These are phyloP conservation scores for Zygotorulaspora danielsina DNA, from an alignment of 805 yeast species.

Conservation along the genomic window DNA sequence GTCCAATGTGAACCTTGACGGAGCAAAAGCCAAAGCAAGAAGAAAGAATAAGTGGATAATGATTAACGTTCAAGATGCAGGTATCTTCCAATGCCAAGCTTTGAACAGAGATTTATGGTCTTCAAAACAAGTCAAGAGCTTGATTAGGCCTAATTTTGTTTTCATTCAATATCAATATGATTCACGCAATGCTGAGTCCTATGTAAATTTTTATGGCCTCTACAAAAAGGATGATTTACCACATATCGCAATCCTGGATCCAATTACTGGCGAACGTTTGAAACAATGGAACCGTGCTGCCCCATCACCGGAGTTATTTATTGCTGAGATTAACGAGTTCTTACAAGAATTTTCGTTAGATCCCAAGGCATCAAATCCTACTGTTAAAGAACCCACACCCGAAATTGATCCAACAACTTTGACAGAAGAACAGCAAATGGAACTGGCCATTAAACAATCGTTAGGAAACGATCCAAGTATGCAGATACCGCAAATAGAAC, in stretches of 20 bases:
- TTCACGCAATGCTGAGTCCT: conserved; percentile 68
- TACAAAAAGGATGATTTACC: conserved; percentile 53
- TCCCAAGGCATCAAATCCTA: conserved; percentile 61
- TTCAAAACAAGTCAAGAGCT: conserved; percentile 53
- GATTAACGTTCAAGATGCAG: conserved; percentile 79
- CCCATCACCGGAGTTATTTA: conserved; percentile 57
- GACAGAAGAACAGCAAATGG: conserved; percentile 81
- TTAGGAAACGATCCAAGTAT: conserved; percentile 38
- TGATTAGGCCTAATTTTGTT: conserved; percentile 64
- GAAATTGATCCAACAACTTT: conserved; percentile 59
- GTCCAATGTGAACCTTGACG: conserved; percentile 59
- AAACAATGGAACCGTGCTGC: conserved; percentile 65
- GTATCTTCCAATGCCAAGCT: conserved; percentile 84
- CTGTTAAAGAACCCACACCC: conserved; percentile 52
- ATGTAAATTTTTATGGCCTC: conserved; percentile 67
- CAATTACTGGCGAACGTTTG: conserved; percentile 90
- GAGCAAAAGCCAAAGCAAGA: conserved; percentile 63
- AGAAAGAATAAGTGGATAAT: conserved; percentile 71
- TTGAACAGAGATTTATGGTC: conserved; percentile 94
- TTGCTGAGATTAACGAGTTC: conserved; percentile 66
- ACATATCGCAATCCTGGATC: conserved; percentile 88
- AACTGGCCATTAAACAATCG: conserved; percentile 67
- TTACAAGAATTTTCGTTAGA: conserved; percentile 59
- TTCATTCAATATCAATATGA: conserved; percentile 83
- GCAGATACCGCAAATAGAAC: conserved; percentile 21